These are phyloP conservation scores for Allium cepa DNA, from an alignment of 106 monocot species.

Conservation along the genomic window DNA sequence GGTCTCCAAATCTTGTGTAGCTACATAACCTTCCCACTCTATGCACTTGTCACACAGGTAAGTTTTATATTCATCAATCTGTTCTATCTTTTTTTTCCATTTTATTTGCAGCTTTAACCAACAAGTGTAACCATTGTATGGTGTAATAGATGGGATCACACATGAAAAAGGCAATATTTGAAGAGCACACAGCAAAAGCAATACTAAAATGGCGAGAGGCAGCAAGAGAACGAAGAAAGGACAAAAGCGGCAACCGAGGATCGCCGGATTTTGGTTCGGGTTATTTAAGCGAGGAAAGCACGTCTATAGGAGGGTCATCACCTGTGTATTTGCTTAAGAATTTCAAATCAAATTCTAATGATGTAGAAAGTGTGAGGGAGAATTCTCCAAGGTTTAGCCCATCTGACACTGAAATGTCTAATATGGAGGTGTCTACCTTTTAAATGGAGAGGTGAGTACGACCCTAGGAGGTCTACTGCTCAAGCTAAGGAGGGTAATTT, in stretches of 20 bases:
- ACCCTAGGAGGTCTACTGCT: neutral
- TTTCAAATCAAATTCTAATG: constrained; percentile 10
- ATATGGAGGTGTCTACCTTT: constrained; percentile 20
- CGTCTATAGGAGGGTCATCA: constrained; percentile 16
- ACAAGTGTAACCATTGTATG: neutral
- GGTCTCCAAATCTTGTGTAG: constrained; percentile 42
- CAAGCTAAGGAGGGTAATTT: neutral
- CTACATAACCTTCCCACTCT: constrained; percentile 63
- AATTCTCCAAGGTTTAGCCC: constrained; percentile 12
- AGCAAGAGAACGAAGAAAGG: constrained; percentile 25
- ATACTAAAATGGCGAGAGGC: constrained; percentile 28
- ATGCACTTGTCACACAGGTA: constrained; percentile 56
- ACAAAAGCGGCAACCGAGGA: neutral
- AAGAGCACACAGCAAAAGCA: constrained; percentile 34
- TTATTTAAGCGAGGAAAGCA: constrained; percentile 12
- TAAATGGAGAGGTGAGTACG: neutral
- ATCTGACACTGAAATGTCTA: constrained; percentile 9
- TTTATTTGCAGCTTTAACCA: neutral
- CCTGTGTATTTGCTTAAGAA: constrained; percentile 30
- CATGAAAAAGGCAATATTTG: constrained; percentile 42
- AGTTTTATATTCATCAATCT: neutral
- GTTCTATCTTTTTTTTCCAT: neutral
- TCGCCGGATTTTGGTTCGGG: neutral
- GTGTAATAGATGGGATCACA: constrained; percentile 40
- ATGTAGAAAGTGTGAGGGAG: constrained; percentile 12